Evolutionary conservation across 495 filamentous ascomycete species (phyloP).

Genomic region (Aspergillus coremiiformis): DNA sequence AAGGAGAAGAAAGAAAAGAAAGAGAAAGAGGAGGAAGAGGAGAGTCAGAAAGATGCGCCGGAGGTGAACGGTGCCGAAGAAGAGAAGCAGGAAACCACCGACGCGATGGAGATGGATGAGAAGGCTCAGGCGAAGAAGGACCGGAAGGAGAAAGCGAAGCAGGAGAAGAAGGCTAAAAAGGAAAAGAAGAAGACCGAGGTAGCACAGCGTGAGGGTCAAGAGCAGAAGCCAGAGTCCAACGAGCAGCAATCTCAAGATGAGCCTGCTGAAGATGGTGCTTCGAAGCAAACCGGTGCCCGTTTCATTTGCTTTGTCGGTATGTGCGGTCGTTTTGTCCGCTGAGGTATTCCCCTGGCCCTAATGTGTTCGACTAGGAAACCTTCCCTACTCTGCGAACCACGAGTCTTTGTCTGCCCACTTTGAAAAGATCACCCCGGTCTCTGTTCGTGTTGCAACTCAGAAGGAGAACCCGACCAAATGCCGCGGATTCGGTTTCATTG

Average conservation of each 20-base stretch:
- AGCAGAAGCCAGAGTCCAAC: slow-evolving; percentile 1
- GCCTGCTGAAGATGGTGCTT: slow-evolving; percentile 16
- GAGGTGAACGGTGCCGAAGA: not conserved
- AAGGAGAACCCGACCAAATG: slow-evolving; percentile 60
- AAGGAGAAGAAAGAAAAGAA: slow-evolving; percentile 14
- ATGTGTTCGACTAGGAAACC: slow-evolving; percentile 49
- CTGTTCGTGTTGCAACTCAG: slow-evolving; percentile 68
- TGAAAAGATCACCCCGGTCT: slow-evolving; percentile 59
- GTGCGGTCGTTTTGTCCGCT: not conserved
- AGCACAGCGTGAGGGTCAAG: slow-evolving; percentile 3
- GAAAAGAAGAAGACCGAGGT: slow-evolving; percentile 10
- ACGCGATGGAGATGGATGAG: slow-evolving; percentile 18
- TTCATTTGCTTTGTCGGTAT: slow-evolving; percentile 83
- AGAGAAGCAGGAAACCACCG: slow-evolving; percentile 5
- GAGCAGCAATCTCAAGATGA: slow-evolving; percentile 13
- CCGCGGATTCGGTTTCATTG: slow-evolving; percentile 86
- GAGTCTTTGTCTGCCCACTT: slow-evolving; percentile 68
- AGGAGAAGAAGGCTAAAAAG: slow-evolving; percentile 9
- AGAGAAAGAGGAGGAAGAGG: slow-evolving; percentile 10
- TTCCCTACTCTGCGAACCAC: slow-evolving; percentile 73
- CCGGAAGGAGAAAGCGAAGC: slow-evolving; percentile 5
- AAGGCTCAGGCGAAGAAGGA: not conserved
- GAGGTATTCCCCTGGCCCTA: not conserved
- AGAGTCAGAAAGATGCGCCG: slow-evolving; percentile 5
- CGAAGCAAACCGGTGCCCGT: slow-evolving; percentile 43